Evolutionary conservation across 2,329 filamentous ascomycete species (phyloP).

Genomic region (Penicillium thymicola): DNA sequence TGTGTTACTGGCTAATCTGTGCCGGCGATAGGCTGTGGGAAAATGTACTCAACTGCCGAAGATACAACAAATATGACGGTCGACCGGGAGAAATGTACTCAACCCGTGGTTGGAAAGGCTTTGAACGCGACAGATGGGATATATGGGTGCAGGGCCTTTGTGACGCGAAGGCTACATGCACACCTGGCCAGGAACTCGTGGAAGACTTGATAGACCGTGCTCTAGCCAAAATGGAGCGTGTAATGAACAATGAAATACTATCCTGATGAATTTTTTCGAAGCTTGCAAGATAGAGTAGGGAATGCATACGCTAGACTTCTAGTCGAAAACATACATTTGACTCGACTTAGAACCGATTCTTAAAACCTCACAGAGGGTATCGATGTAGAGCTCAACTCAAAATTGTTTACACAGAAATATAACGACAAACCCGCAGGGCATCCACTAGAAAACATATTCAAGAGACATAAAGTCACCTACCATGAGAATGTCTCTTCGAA

Average conservation of each 20-base stretch:
- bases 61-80: slow-evolving; percentile 6
- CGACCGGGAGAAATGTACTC: background rate
- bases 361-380: slow-evolving; percentile 1
- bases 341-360: background rate
- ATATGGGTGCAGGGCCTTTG: background rate
- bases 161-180: background rate
- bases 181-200: background rate
- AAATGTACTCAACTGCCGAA: background rate
- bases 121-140: slow-evolving; percentile 5
- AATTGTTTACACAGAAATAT: background rate
- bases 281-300: background rate
- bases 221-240: background rate
- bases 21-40: slow-evolving; percentile 5
- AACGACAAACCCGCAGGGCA: background rate
- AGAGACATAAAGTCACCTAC: slow-evolving; percentile 16
- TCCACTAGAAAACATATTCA: background rate
- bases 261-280: background rate
- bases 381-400: background rate
- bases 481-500: slow-evolving; percentile 39
- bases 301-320: background rate
- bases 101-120: background rate
- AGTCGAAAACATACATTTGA: background rate
- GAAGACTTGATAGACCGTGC: background rate
- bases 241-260: background rate
- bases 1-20: slow-evolving; percentile 5